Base-by-base conservation (phyloP, 331 rosid species). In the Phaseolus coccineus region DNA sequence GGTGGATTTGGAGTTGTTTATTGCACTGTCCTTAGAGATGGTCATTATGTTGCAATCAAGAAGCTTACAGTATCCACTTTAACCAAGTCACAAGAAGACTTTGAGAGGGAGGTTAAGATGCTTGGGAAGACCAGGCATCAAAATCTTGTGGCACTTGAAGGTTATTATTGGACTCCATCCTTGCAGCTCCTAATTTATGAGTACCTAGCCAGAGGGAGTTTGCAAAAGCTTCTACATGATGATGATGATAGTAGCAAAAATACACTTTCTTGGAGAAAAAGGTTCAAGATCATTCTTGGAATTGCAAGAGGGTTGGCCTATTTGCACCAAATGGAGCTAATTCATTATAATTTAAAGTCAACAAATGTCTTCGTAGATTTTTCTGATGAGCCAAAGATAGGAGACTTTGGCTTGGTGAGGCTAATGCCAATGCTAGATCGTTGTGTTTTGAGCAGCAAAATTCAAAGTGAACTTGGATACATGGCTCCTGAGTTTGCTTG, bases 401-500 rank as follows among this genome's bases (percentile, higher is more conserved):
- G 97, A 51, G 98, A 94, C 81, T 89, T 78, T 72, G 94, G 98
- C 62, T 48, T 94, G 87, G 94, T 94, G 51, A 89, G 91, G 86
- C 84, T 95, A 46, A 72, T 95, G 85, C 96, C 99, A 80, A 81
- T 81, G 87, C 74, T 91, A 73, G 98, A 95, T 83, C 92, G 87
- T 30, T 91, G 91, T 79, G 85, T 95, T 65, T 80, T 95, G 85
- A 95, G 98, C 91, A 90, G 98, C 86, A 95, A 95, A 82, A 83
- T 95, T 61, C 98, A 92, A 75, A 92, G 98, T 72, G 97, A 97
- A 39, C 89, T 95, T 2, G 98, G 98, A 16, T 95, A 95, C 89
- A 95, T 88, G 96, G 98, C 98, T 56, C 98, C 98, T 0, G 98
- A 95, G 73, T 91, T 95, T 10, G 97, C 98, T 3, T 95, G 98